Evolutionary conservation across 2,329 filamentous ascomycete genomes (phyloP).

Genomic region (Diplodia sapinea): DNA sequence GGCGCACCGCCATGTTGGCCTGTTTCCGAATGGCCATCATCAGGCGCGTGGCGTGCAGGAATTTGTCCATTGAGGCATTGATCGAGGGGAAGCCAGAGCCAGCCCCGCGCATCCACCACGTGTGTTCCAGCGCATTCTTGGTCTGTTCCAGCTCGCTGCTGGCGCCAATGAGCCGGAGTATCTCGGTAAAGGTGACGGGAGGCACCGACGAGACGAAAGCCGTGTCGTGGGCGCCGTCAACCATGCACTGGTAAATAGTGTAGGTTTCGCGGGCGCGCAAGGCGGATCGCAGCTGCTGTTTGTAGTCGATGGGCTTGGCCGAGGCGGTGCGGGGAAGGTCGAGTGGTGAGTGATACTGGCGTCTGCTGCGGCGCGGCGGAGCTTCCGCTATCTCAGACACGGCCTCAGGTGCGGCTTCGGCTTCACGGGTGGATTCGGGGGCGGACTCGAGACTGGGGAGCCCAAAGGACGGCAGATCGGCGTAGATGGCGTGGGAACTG

Average conservation of each 20-base stretch:
- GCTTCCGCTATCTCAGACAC: background rate
- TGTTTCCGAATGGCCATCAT: conserved; percentile 49
- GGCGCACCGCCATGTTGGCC: conserved; percentile 47
- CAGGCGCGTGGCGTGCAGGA: conserved; percentile 45
- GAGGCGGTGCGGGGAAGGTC: background rate
- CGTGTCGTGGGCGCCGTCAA: conserved; percentile 34
- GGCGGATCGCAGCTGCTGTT: background rate
- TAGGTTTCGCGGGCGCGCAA: conserved; percentile 22
- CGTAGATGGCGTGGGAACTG: conserved; percentile 15
- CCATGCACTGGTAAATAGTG: conserved; percentile 34
- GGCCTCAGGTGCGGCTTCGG: no score
- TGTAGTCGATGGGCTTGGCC: background rate
- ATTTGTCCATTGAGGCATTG: conserved; percentile 36
- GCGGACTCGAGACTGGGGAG: background rate
- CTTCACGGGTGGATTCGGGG: background rate
- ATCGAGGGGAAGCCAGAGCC: conserved; percentile 39
- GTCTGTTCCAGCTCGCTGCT: conserved; percentile 50
- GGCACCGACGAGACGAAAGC: conserved; percentile 53
- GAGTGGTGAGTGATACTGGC: background rate
- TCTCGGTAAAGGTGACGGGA: conserved; percentile 64
- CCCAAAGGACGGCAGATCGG: background rate
- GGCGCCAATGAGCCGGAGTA: conserved; percentile 68
- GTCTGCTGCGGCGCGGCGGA: background rate
- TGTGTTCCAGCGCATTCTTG: conserved; percentile 37
- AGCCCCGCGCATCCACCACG: conserved; percentile 56